Evolutionary conservation across 148 eudicot genomes (phyloP).

Genomic region (Limonium bicolor): DNA sequence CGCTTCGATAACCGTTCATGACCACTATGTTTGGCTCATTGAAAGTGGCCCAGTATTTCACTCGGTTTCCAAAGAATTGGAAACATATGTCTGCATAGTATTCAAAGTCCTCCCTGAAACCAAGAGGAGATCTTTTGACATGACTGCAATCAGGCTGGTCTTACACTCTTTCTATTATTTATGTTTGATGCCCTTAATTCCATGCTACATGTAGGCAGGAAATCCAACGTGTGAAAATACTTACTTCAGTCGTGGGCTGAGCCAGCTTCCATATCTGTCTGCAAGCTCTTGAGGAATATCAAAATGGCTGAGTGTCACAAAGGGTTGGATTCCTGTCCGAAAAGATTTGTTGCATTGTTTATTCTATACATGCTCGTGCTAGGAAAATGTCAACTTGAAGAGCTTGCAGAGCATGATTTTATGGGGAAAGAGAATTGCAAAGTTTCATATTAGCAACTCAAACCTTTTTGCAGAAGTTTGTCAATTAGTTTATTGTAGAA

Average conservation of each 20-base stretch:
- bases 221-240: background rate
- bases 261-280: conserved; percentile 51
- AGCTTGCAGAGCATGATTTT: background rate
- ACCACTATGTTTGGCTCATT: conserved; percentile 52
- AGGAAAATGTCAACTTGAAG: no score
- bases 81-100: conserved; percentile 47
- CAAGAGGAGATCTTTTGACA: background rate
- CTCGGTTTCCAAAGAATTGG: conserved; percentile 47
- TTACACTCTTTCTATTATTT: background rate
- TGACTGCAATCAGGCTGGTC: no score
- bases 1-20: conserved; percentile 32
- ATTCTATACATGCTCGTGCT: no score
- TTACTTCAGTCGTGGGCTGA: conserved; percentile 42
- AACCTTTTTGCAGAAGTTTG: conserved; percentile 44
- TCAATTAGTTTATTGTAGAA: conserved; percentile 42
- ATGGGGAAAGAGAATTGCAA: background rate
- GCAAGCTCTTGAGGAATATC: conserved; percentile 76
- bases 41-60: conserved; percentile 51
- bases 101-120: conserved; percentile 42
- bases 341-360: no score
- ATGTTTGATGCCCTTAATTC: background rate
- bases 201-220: background rate
- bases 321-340: conserved; percentile 51
- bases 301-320: conserved; percentile 44
- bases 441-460: conserved; percentile 1